These are phyloP conservation scores for Cytidiella melzeri DNA, from an alignment of 768 basidiomycete species.

Conservation along the genomic window DNA sequence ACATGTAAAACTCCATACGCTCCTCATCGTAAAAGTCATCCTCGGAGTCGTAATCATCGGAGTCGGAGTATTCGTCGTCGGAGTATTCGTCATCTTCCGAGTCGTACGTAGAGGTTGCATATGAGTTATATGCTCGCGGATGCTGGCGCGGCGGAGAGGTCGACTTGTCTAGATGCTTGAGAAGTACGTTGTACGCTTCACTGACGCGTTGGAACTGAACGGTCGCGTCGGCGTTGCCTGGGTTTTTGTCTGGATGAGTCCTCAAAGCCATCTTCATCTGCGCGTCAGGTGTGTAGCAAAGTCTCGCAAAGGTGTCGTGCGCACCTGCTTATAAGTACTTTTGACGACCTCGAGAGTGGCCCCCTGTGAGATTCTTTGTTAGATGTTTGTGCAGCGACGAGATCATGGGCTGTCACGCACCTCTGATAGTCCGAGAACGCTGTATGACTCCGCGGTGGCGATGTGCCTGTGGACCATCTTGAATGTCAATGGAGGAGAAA, in stretches of 20 bases:
- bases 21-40: slow-evolving; percentile 27
- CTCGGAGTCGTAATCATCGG: slow-evolving; percentile 27
- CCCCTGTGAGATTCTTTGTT: slow-evolving; percentile 45
- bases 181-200: slow-evolving; percentile 59
- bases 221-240: slow-evolving; percentile 57
- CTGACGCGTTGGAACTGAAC: slow-evolving; percentile 62
- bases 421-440: not conserved
- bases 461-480: not conserved
- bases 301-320: slow-evolving; percentile 2
- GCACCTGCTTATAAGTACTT: slow-evolving; percentile 61
- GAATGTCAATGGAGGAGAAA: not conserved
- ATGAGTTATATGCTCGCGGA: slow-evolving; percentile 24
- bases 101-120: slow-evolving; percentile 32
- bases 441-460: not conserved
- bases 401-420: too few relatives aligned
- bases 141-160: slow-evolving; percentile 20
- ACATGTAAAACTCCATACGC: slow-evolving; percentile 42
- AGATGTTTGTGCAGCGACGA: too few relatives aligned
- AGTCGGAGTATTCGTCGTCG: slow-evolving; percentile 27
- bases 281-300: slow-evolving; percentile 3
- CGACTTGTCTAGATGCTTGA: slow-evolving; percentile 45
- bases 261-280: slow-evolving; percentile 47
- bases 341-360: slow-evolving; percentile 60
- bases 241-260: slow-evolving; percentile 78
- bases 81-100: slow-evolving; percentile 23